phyloP scores from a whole-genome alignment of 768 basidiomycete genomes.

The Naematelia encephala region DNA sequence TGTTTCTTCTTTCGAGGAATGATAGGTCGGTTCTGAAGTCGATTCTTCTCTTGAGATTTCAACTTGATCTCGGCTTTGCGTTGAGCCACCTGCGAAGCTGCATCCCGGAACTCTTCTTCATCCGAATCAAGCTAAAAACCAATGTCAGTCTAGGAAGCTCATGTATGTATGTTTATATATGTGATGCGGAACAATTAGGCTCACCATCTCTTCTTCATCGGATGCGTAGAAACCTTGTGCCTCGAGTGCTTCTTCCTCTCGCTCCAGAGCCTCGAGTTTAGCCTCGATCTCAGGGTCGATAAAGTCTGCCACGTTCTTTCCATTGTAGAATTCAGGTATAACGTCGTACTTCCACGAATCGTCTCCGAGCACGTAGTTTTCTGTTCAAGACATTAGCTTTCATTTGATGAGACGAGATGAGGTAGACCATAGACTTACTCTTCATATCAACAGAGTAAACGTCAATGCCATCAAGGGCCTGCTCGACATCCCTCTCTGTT shows the following conservation, averaged over 20 bases:
- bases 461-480: conserved; percentile 73
- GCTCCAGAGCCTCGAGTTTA: conserved; percentile 93
- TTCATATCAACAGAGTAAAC: conserved; percentile 85
- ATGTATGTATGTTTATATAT: no score
- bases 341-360: conserved; percentile 92
- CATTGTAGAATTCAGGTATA: conserved; percentile 98
- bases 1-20: conserved; percentile 65
- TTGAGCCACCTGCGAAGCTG: conserved; percentile 58
- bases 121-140: conserved; percentile 57
- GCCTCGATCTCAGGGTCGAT: conserved; percentile 96
- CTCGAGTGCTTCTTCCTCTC: conserved; percentile 90
- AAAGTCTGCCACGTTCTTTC: conserved; percentile 98
- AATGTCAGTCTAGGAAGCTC: not conserved
- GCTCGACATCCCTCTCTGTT: conserved; percentile 76
- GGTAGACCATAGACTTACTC: conserved; percentile 58
- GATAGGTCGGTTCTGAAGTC: conserved; percentile 79
- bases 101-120: conserved; percentile 65
- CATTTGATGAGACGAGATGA: not conserved
- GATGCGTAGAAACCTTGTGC: conserved; percentile 92
- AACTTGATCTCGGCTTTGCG: conserved; percentile 65
- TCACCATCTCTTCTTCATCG: conserved; percentile 74
- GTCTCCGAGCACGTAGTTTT: conserved; percentile 82
- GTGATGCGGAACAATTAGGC: no score
- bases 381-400: conserved; percentile 54
- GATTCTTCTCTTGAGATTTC: conserved; percentile 70